Conservation (phyloP, 106 monocot genomes). For the Triglochin maritima region DNA sequence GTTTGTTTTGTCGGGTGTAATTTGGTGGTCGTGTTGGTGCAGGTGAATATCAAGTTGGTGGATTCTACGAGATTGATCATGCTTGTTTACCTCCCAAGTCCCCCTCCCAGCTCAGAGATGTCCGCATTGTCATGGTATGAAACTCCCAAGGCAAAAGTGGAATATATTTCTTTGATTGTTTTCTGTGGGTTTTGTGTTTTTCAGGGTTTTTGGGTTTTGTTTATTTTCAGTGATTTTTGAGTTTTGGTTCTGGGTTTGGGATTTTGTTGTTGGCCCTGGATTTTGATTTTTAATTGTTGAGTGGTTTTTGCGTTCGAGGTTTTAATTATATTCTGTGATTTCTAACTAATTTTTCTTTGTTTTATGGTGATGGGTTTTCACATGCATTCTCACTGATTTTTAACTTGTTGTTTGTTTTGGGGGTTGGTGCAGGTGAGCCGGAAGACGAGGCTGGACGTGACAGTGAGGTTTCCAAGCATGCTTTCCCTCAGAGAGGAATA, state of each 20-base stretch:
- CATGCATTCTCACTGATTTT: too few species aligned
- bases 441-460: slow-evolving; percentile 39
- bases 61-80: slow-evolving; percentile 80
- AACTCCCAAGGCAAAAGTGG: not conserved
- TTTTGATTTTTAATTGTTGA: too few species aligned
- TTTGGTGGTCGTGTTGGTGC: not conserved
- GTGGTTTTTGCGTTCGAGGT: too few species aligned
- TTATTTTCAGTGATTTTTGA: not conserved
- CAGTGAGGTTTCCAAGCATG: slow-evolving; percentile 71
- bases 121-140: slow-evolving; percentile 57
- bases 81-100: slow-evolving; percentile 61
- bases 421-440: slow-evolving; percentile 38
- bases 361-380: too few species aligned
- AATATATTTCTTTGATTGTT: not conserved
- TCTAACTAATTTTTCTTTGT: too few species aligned
- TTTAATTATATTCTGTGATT: too few species aligned
- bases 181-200: not conserved
- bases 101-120: slow-evolving; percentile 69
- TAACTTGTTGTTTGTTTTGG: not conserved
- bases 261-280: too few species aligned
- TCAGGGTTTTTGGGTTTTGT: not conserved
- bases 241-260: not conserved
- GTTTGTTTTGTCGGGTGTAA: not conserved
- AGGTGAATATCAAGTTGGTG: slow-evolving; percentile 25
- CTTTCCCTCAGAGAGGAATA: slow-evolving; percentile 53